These are phyloP conservation scores for Exophiala bonariae DNA, from an alignment of 2,329 filamentous ascomycete genomes.

Conservation along the genomic window DNA sequence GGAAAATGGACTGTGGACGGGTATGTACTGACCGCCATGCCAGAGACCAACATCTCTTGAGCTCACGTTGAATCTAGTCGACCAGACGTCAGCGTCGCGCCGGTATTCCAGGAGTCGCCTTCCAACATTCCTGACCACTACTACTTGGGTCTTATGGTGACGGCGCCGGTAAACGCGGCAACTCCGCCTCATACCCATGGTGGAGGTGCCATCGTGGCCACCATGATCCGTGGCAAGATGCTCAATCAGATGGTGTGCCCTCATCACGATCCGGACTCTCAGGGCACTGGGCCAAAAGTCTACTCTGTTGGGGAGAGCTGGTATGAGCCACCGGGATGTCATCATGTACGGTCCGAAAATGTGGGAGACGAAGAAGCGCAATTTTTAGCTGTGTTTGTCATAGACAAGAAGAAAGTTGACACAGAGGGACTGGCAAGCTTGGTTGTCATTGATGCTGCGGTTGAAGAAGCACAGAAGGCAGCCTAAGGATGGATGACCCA, in stretches of 20 bases:
- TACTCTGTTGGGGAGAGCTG: constrained; percentile 8
- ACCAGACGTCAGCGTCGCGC: not conserved
- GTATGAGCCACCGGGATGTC: constrained; percentile 15
- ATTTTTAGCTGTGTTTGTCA: constrained; percentile 6
- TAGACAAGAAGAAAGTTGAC: constrained; percentile 5
- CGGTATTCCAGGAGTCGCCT: not conserved
- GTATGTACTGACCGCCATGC: too few relatives aligned
- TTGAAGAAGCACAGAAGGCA: not conserved
- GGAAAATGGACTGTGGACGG: constrained; percentile 2
- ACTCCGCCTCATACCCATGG: constrained; percentile 49
- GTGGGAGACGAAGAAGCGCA: constrained; percentile 6
- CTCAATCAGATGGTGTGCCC: constrained; percentile 53
- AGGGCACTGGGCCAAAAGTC: constrained; percentile 4
- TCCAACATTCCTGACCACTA: constrained; percentile 5
- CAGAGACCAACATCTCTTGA: not conserved
- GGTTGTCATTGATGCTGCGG: constrained; percentile 5
- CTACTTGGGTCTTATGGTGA: constrained; percentile 1
- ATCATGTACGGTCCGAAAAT: constrained; percentile 11
- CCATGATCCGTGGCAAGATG: constrained; percentile 41
- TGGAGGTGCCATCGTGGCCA: constrained; percentile 43
- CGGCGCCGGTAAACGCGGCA: not conserved
- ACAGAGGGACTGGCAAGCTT: not conserved
- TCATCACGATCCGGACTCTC: constrained; percentile 33
- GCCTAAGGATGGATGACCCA: too few relatives aligned
- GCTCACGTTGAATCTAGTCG: not conserved